Base-by-base conservation (phyloP, 148 eudicot genomes). In the Diospyros kaki region DNA sequence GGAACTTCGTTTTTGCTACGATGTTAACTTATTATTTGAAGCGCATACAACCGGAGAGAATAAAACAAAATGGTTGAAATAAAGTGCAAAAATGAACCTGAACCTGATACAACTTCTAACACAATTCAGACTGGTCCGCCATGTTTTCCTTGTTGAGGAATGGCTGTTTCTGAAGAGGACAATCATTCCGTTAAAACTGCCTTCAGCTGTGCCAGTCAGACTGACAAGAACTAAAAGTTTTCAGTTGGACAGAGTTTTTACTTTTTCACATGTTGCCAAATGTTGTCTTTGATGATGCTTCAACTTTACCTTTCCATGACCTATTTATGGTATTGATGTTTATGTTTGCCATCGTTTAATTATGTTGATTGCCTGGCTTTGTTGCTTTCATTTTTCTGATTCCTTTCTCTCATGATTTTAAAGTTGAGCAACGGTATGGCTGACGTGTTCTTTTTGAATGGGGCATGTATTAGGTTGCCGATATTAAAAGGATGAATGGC, bases 401-500 rank as follows among this genome's bases (percentile, higher is more conserved):
- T 56, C 67, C 44, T 69, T 51, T 51, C 14, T 9, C 18, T 60
- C 67, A 28, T 63, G 42, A 38, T 59, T n/a, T n/a, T n/a, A n/a
- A n/a, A n/a, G n/a, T n/a, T n/a, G n/a, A n/a, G n/a, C n/a, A n/a
- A n/a, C n/a, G n/a, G n/a, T 48, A 41, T 58, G 14, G 58, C n/a
- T 79, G 58, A 39, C 78, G 3, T 71, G 28, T 28, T 28, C 28
- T 28, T 28, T 28, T 28, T 28, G 28, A 28, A 28, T 28, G 28
- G 28, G 28, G 28, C 28, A 28, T 28, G 28, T 28, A 42, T 63
- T 79, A 95, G 99, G 97, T 95, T 74, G 88, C 97, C 71, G 99
- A 95, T 79, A 84, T 95, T 68, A 95, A 89, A 81, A 89, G 79
- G 90, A 75, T 90, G 77, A 95, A 95, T 75, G 88, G 93, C 58